Base-by-base conservation (phyloP, 2,329 filamentous ascomycete species). In the Talaromyces sp. region DNA sequence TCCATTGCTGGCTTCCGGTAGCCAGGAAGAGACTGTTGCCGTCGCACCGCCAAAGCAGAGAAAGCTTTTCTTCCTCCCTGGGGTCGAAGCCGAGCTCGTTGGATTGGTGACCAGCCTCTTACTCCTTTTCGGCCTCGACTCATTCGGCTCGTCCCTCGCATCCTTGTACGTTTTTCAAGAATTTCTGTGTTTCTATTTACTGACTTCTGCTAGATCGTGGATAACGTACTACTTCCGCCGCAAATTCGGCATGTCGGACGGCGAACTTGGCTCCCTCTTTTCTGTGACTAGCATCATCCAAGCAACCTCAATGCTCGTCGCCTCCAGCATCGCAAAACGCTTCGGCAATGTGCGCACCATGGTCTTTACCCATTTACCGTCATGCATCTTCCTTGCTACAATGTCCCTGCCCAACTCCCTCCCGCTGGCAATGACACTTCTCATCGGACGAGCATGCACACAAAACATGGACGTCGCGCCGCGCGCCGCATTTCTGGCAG, bases 331-430 rank as follows among this genome's bases (percentile, higher is more conserved):
- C 41, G 84, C 91, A 52, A 87, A 88, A 68, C 86, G 89, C 65
- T 80, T 87, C 56, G 83, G 85, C 16, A 79, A 83, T 47, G 80
- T 87, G 39, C 81, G 81, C 81, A 91, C 89, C 1, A 92, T 92
- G 89, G 88, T 90, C 9, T 90, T 90, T 71, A 91, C 89, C 0
- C 89, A 92, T 69, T 79, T 92, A 0, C 90, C 90, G 0, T 90
- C 88, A 0, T 82, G 89, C 8, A 76, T 91, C 31, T 88, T 87
- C 68, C 82, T 91, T 1, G 80, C 85, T 14, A 75, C 91, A 22
- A 86, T 92, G 24, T 85, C 87, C 0, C 70, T 88, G 0, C 86
- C 88, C 0, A 74, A 79, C 22, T 79, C 81, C 3, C 76, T 87
- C 0, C 79, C 79, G 11, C 67, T 87, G 5, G 83, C 89, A 0